Conservation (phyloP, 2,329 filamentous ascomycete species). For the Periconia sp. region DNA sequence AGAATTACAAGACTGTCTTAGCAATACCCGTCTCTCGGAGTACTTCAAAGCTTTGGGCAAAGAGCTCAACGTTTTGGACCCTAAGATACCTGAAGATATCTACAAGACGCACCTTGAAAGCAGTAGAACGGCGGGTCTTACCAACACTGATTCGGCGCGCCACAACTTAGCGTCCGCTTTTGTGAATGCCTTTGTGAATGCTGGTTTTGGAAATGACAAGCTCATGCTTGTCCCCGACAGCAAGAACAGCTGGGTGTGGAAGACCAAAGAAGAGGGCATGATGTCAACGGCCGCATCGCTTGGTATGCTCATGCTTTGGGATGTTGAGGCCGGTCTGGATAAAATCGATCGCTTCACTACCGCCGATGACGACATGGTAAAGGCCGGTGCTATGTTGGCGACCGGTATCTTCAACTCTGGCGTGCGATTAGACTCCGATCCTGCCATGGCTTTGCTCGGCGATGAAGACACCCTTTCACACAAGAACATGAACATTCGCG, state of each 20-base stretch:
- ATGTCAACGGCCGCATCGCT: conserved; percentile 92
- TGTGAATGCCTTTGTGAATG: conserved; percentile 96
- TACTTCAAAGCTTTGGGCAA: conserved; percentile 94
- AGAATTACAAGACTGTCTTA: conserved; percentile 78
- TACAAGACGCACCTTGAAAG: conserved; percentile 99
- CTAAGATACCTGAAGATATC: conserved; percentile 96
- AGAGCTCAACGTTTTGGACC: conserved; percentile 94
- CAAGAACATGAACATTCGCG: conserved; percentile 75
- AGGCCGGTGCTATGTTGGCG: conserved; percentile 87
- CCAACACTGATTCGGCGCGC: conserved; percentile 90
- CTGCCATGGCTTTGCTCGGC: conserved; percentile 81
- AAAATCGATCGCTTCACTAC: conserved; percentile 96
- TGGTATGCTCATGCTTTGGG: conserved; percentile 89
- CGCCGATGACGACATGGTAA: conserved; percentile 77
- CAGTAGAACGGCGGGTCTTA: conserved; percentile 87
- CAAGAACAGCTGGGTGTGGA: conserved; percentile 96
- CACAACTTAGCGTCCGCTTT: conserved; percentile 96
- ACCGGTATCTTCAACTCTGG: conserved; percentile 96
- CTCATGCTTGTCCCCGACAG: conserved; percentile 87
- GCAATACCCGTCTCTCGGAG: conserved; percentile 83
- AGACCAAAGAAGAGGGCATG: conserved; percentile 98
- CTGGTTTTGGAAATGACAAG: conserved; percentile 93
- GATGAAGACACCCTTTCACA: conserved; percentile 78
- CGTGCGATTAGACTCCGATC: conserved; percentile 85
- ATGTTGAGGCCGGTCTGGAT: conserved; percentile 87